Conservation (phyloP, 371 early-diverging fungal genomes). For the Mortierella sp. region DNA sequence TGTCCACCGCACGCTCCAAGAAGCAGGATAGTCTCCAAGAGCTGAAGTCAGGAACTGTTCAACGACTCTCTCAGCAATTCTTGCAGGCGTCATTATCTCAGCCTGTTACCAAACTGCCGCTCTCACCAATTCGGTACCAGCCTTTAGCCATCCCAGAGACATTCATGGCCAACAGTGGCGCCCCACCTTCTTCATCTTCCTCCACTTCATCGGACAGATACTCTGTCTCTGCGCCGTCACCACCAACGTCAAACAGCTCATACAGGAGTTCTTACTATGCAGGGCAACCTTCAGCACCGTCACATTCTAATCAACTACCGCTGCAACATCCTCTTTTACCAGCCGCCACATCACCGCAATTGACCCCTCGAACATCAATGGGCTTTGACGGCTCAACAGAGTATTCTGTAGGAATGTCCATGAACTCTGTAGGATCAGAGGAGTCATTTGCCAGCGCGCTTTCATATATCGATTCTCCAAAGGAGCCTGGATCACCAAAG, state of each 20-base stretch:
- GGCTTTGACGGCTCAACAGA: slow-evolving; percentile 24
- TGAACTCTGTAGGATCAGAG: slow-evolving; percentile 36
- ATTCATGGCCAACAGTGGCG: slow-evolving; percentile 20
- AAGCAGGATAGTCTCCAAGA: slow-evolving; percentile 39
- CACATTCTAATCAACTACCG: slow-evolving; percentile 4
- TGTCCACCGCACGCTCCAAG: slow-evolving; percentile 35
- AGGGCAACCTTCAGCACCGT: slow-evolving; percentile 40
- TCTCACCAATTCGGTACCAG: slow-evolving; percentile 30
- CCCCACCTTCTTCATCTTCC: not conserved
- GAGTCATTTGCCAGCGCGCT: slow-evolving; percentile 50
- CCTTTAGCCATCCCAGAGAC: slow-evolving; percentile 27
- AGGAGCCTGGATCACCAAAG: slow-evolving; percentile 43
- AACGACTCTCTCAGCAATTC: slow-evolving; percentile 50
- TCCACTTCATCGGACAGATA: slow-evolving; percentile 1
- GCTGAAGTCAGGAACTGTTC: slow-evolving; percentile 45
- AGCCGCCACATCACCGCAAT: not conserved
- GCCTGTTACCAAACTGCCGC: slow-evolving; percentile 12
- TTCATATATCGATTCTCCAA: slow-evolving; percentile 45
- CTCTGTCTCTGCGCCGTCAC: slow-evolving; percentile 4
- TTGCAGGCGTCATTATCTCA: slow-evolving; percentile 30
- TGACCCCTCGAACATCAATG: not conserved
- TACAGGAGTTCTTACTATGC: slow-evolving; percentile 7
- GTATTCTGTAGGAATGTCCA: slow-evolving; percentile 21
- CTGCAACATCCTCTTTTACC: not conserved
- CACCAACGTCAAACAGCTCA: slow-evolving; percentile 10